phyloP scores from a whole-genome alignment of 768 basidiomycete genomes.

The Russula ochroleuca region DNA sequence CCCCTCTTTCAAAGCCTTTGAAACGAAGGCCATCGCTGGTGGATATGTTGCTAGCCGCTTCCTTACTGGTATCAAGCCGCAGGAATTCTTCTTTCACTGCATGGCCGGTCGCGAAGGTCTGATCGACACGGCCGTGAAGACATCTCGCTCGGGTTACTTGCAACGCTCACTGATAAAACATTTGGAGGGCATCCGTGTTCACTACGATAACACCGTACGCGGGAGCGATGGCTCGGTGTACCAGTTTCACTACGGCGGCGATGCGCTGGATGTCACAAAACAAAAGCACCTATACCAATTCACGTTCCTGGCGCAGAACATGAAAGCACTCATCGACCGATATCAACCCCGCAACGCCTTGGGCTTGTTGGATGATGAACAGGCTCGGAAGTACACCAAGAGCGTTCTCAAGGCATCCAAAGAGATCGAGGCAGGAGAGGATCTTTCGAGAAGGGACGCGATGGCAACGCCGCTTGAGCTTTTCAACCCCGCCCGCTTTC shows the following conservation, averaged over 20 bases:
- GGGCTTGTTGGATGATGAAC: conserved; percentile 57
- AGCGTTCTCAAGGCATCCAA: conserved; percentile 74
- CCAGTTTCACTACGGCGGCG: conserved; percentile 97
- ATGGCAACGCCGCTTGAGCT: conserved; percentile 69
- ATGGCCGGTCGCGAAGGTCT: conserved; percentile 99
- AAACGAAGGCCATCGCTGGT: conserved; percentile 96
- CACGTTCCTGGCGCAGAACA: conserved; percentile 88
- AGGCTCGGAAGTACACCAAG: conserved; percentile 80
- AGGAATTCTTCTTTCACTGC: conserved; percentile 99
- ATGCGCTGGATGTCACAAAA: conserved; percentile 93
- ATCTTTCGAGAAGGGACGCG: conserved; percentile 51
- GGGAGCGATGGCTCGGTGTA: conserved; percentile 91
- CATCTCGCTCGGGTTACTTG: conserved; percentile 95
- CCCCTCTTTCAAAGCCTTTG: conserved; percentile 94
- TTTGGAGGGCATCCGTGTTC: conserved; percentile 91
- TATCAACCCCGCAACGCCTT: conserved; percentile 58
- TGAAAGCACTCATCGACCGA: conserved; percentile 67
- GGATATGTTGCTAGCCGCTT: conserved; percentile 98
- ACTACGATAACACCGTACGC: conserved; percentile 97
- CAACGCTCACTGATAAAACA: conserved; percentile 99
- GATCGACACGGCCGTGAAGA: conserved; percentile 99
- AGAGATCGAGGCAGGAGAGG: conserved; percentile 40
- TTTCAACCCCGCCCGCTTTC: conserved; percentile 71
- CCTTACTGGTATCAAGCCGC: conserved; percentile 95
- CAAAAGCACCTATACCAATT: conserved; percentile 95